These are phyloP conservation scores for Murraya koenigii DNA, from an alignment of 345 rosid genomes.

Conservation along the genomic window DNA sequence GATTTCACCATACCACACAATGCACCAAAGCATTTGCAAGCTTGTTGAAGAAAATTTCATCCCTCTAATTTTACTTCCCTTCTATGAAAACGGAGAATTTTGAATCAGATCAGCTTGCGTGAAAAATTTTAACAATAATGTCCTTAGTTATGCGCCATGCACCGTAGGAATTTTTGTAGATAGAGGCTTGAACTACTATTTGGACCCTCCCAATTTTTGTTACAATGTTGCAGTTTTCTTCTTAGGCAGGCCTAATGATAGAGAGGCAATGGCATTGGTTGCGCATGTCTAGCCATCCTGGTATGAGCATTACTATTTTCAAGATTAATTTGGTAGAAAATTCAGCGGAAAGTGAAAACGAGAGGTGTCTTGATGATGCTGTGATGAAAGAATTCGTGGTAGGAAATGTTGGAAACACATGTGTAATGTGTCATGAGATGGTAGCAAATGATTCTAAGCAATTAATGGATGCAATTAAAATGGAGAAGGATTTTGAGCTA, in stretches of 20 bases:
- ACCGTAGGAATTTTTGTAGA: conserved; percentile 35
- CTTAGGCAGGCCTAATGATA: conserved; percentile 33
- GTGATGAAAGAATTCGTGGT: conserved; percentile 14
- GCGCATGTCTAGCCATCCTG: conserved; percentile 24
- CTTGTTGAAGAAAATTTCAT: conserved; percentile 21
- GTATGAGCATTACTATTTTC: conserved; percentile 14
- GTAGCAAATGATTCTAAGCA: background rate
- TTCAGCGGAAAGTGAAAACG: background rate
- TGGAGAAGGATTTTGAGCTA: conserved; percentile 22
- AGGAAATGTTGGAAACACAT: background rate
- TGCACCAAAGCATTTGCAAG: conserved; percentile 35
- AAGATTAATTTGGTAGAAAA: background rate
- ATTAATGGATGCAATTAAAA: conserved; percentile 14
- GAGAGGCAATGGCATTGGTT: conserved; percentile 35
- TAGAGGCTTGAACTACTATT: background rate
- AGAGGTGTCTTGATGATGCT: conserved; percentile 19
- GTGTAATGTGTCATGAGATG: background rate
- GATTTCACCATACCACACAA: conserved; percentile 25
- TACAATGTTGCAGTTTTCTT: conserved; percentile 22
- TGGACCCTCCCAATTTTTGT: background rate
- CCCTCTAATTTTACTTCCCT: conserved; percentile 29
- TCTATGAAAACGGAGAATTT: conserved; percentile 1
- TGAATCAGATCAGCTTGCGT: background rate
- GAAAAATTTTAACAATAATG: background rate
- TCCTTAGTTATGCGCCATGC: conserved; percentile 24